Conservation (phyloP, 164 flowering plant species). For the Berberis vulgaris region DNA sequence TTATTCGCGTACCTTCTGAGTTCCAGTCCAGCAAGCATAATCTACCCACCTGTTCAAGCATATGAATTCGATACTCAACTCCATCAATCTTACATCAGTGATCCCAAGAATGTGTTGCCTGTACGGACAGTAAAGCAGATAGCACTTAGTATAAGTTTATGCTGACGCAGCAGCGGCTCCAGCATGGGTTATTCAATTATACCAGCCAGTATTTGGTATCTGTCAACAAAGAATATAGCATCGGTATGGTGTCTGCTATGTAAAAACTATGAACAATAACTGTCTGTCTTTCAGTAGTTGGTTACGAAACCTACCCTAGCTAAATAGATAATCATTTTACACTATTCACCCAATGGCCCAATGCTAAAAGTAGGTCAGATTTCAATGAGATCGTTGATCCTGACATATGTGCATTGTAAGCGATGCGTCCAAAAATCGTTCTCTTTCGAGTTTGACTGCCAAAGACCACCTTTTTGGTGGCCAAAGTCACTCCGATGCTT, state of each 20-base stretch:
- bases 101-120: constrained; percentile 94
- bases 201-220: constrained; percentile 95
- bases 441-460: too few relatives aligned
- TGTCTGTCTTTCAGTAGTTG: too few relatives aligned
- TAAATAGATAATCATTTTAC: too few relatives aligned
- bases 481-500: too few relatives aligned
- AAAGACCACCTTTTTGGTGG: too few relatives aligned
- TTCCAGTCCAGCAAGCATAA: constrained; percentile 80
- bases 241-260: neutral
- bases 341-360: too few relatives aligned
- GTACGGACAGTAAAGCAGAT: constrained; percentile 87
- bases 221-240: constrained; percentile 16
- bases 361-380: too few relatives aligned
- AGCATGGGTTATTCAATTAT: constrained; percentile 78
- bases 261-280: too few relatives aligned
- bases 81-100: constrained; percentile 61
- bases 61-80: neutral
- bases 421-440: too few relatives aligned
- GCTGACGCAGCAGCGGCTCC: constrained; percentile 80
- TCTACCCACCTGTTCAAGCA: constrained; percentile 83
- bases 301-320: too few relatives aligned
- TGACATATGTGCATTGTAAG: too few relatives aligned
- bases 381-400: too few relatives aligned
- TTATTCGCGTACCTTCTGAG: constrained; percentile 43
- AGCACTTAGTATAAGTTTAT: constrained; percentile 76